These are phyloP conservation scores for Trifolium fragiferum DNA, from an alignment of 306 rosid genomes.

Conservation along the genomic window DNA sequence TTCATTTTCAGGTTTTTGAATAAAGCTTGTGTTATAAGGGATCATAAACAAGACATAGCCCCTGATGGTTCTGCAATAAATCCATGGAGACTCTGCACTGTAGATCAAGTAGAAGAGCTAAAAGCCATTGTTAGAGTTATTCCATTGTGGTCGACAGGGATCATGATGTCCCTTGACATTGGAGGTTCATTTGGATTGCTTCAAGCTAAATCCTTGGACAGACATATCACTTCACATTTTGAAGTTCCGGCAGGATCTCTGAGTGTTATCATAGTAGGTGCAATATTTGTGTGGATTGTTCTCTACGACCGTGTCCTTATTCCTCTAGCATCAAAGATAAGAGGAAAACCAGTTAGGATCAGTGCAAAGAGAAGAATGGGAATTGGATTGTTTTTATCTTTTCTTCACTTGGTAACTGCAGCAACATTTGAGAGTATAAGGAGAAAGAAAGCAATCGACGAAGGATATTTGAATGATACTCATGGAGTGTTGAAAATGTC, in stretches of 20 bases:
- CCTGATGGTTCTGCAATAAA: constrained; percentile 58
- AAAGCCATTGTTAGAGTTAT: constrained; percentile 64
- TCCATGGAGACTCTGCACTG: constrained; percentile 69
- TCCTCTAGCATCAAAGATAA: constrained; percentile 63
- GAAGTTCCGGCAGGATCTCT: constrained; percentile 70
- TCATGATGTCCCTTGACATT: constrained; percentile 52
- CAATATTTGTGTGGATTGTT: constrained; percentile 53
- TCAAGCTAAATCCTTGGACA: constrained; percentile 69
- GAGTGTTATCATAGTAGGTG: constrained; percentile 42
- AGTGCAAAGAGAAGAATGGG: constrained; percentile 65
- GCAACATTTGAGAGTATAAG: constrained; percentile 55
- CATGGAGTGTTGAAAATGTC: constrained; percentile 61
- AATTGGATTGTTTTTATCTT: constrained; percentile 51
- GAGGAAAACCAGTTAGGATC: constrained; percentile 55
- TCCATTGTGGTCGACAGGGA: constrained; percentile 72
- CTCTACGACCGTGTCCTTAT: constrained; percentile 63
- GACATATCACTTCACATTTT: constrained; percentile 57
- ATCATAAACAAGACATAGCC: constrained; percentile 50
- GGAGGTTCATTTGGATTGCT: constrained; percentile 62
- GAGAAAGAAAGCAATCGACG: constrained; percentile 48
- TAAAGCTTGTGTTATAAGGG: constrained; percentile 61
- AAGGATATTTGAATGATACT: constrained; percentile 44
- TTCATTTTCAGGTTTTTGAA: constrained; percentile 56
- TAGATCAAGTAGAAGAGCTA: constrained; percentile 70
- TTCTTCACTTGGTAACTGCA: constrained; percentile 48